Base-by-base conservation (phyloP, 1,284 basidiomycete species). In the Pseudozyma pruni region DNA sequence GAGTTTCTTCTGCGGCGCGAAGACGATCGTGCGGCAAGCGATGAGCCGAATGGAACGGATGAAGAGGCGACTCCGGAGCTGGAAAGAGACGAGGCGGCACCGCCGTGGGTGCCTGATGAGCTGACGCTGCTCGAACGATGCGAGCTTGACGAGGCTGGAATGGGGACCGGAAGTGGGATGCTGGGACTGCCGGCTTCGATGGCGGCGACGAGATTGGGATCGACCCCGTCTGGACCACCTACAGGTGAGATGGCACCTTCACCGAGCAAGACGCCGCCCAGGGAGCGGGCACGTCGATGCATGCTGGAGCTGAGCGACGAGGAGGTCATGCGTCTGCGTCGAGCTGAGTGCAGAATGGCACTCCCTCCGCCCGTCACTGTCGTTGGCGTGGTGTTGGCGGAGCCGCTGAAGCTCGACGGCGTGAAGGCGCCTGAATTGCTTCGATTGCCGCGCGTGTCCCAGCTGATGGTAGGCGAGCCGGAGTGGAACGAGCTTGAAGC, bases 221-320 rank as follows among this genome's bases (percentile, higher is more conserved):
- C 80, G 10, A 81, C 78, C 20, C 80, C 80, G 27, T 81, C 80
- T 4, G 79, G 78, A 8, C 80, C 80, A 32, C 80, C 80, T 10
- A 81, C 61, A 7, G 80, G 74, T 33, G 80, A 76, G 42, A 72
- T 46, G 23, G 64, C 56, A 22, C 69, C 60, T 34, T 72, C 72
- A 14, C 72, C 67, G 8, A 78, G 55, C 25, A 76, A 50, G 10
- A 58, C 61, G 16, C 74, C 76, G 19, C 74, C 76, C 10, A 79
- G 66, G 7, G 80, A 81, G n/a, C 75, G 69, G 11, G 79, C 72
- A 31, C 80, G 69, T 6, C 80, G 72, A 63, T 81, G 80, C 20
- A 66, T 57, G 56, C 63, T 75, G 16, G 63, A 57, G 58, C 52
- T 55, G 33, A 58, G 51, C 37, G 64, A 56, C 11, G 61, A 58